These are phyloP conservation scores for Lipomyces sp. DNA, from an alignment of 805 yeast species.

Conservation along the genomic window DNA sequence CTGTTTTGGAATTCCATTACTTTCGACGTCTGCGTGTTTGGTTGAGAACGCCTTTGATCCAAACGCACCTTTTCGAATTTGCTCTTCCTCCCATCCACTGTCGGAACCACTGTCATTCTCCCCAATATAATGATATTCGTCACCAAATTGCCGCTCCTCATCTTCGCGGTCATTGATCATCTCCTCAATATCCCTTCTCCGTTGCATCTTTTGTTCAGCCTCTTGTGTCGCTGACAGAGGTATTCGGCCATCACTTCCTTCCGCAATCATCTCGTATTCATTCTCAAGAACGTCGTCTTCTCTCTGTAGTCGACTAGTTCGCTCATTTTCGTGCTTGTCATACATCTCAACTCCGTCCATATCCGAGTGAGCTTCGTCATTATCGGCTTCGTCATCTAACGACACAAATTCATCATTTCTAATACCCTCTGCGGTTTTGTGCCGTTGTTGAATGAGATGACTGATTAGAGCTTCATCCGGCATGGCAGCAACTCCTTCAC, in stretches of 20 bases:
- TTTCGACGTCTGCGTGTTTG: not conserved
- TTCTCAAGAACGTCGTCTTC: constrained; percentile 31
- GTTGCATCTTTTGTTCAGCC: constrained; percentile 21
- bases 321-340: not conserved
- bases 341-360: constrained; percentile 24
- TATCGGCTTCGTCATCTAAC: constrained; percentile 24
- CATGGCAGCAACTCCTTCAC: constrained; percentile 21
- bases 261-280: constrained; percentile 33
- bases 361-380: constrained; percentile 2
- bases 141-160: constrained; percentile 17
- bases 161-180: constrained; percentile 31
- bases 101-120: constrained; percentile 25
- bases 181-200: constrained; percentile 28
- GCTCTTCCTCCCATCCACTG: constrained; percentile 35
- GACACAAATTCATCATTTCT: constrained; percentile 28
- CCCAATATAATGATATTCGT: constrained; percentile 19
- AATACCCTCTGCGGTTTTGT: constrained; percentile 12
- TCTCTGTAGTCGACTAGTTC: constrained; percentile 19
- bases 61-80: constrained; percentile 30
- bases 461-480: constrained; percentile 35
- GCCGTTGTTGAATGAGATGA: constrained; percentile 32
- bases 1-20: not conserved
- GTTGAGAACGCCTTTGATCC: constrained; percentile 12
- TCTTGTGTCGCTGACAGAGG: constrained; percentile 33
- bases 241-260: constrained; percentile 36